Evolutionary conservation across 768 basidiomycete genomes (phyloP), one percentile per base, ranked within the genome.

Genomic region (Mycena latifolia): DNA sequence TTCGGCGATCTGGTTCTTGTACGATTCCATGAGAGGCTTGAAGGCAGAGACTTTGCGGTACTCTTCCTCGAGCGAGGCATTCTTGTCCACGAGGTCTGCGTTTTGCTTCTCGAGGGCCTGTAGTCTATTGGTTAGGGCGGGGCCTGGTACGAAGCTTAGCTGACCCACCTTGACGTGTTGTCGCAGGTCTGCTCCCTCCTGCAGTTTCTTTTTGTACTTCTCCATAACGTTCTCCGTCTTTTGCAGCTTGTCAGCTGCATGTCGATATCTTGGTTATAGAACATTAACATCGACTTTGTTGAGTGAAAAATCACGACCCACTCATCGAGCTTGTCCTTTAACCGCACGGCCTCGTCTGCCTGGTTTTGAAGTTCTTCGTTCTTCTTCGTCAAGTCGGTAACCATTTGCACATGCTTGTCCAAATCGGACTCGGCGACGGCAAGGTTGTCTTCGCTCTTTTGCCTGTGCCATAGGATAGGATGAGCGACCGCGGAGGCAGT

Each of bases 161-260:
- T 43, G 71, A 71, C 78, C 39, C 61, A 92, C 94, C 80, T 93
- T 94, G 73, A 96, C 88, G 62, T 91, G 89, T 67, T 94, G 94
- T 28, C 95, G 89, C 22, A 96, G 82, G 69, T 97, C 94, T 17
- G 93, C 95, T 5, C 92, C 89, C 76, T 98, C 98, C 72, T 98
- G 97, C 1, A 99, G 85, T 79, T 99, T 99, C 85, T 94, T 96
- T 82, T 96, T 97, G 79, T 98, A 96, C 77, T 99, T 99, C 79
- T 98, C 96, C 87, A 98, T 94, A 29, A 98, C 96, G 73, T 96
- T 96, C 79, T 99, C 98, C 1, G 91, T 92, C 83, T 98, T 99
- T 72, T 93, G 91, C 45, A 96, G 82, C 69, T 90, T 93, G 72
- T 98, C 98, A 5, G 94, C 92, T 7, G 95, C 92, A 79, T 98